Evolutionary conservation across 768 basidiomycete species (phyloP).

Genomic region (Lyophyllum semitale): DNA sequence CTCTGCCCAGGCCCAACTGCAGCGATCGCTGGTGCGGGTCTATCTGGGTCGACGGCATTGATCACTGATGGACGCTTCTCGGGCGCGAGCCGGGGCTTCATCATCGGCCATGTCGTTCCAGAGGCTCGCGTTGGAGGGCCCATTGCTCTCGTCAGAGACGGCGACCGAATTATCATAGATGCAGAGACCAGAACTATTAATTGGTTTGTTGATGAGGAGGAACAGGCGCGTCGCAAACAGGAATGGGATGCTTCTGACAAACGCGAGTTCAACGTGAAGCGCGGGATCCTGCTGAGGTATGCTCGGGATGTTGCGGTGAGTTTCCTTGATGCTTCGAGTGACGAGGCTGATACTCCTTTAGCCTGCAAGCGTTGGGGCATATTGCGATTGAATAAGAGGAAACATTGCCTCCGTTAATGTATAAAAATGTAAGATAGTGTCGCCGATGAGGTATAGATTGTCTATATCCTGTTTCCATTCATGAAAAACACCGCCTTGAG

Average conservation of each 20-base stretch:
- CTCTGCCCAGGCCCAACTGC: slow-evolving; percentile 66
- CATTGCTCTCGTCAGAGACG: slow-evolving; percentile 84
- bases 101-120: slow-evolving; percentile 59
- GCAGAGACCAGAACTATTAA: slow-evolving; percentile 62
- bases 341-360: slow-evolving; percentile 27
- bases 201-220: slow-evolving; percentile 72
- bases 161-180: slow-evolving; percentile 79
- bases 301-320: slow-evolving; percentile 86
- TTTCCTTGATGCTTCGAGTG: slow-evolving; percentile 15
- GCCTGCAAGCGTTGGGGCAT: slow-evolving; percentile 84
- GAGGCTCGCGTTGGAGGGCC: slow-evolving; percentile 81
- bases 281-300: slow-evolving; percentile 79
- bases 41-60: slow-evolving; percentile 75
- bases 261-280: slow-evolving; percentile 61
- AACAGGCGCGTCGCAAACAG: slow-evolving; percentile 57
- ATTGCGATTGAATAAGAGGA: slow-evolving; percentile 60
- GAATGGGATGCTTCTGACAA: slow-evolving; percentile 75
- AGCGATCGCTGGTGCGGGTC: slow-evolving; percentile 82
- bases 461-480: not conserved
- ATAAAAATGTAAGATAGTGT: not conserved
- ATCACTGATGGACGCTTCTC: slow-evolving; percentile 92
- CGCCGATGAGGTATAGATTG: not conserved
- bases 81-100: slow-evolving; percentile 65
- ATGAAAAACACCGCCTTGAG: not conserved
- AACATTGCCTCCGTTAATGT: not conserved